Conservation (phyloP, 2,329 filamentous ascomycete species). For the Aspergillus jensenii region DNA sequence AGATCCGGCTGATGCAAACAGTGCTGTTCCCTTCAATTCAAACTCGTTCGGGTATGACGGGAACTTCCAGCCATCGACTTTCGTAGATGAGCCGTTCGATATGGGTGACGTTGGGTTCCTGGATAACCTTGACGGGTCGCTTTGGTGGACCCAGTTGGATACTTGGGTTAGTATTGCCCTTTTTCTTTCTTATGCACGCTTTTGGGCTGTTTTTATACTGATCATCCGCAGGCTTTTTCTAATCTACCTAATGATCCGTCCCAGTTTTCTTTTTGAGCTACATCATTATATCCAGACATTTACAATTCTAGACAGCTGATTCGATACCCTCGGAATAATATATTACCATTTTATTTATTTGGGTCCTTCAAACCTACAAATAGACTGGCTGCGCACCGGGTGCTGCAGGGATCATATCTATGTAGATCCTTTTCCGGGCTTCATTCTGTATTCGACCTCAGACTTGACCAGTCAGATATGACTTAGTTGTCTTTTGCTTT, state of each 20-base stretch:
- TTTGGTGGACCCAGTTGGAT: conserved; percentile 41
- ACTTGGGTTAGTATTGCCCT: conserved; percentile 32
- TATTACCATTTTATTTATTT: not conserved
- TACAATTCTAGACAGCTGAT: not conserved
- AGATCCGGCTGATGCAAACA: not conserved
- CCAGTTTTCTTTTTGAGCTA: conserved; percentile 16
- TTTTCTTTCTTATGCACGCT: not conserved
- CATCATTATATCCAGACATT: too few species aligned
- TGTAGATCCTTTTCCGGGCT: not conserved
- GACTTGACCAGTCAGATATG: too few species aligned
- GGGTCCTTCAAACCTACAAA: not conserved
- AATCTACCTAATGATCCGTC: conserved; percentile 33
- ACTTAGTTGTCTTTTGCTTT: not conserved
- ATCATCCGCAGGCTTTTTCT: conserved; percentile 31
- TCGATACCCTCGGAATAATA: not conserved
- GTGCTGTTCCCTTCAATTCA: conserved; percentile 13
- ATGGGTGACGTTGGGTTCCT: conserved; percentile 30
- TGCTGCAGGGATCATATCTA: not conserved
- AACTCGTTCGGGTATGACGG: conserved; percentile 18
- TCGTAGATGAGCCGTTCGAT: conserved; percentile 18
- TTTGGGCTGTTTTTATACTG: not conserved
- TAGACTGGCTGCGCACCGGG: not conserved
- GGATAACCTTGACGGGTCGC: conserved; percentile 37
- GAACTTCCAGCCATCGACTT: conserved; percentile 20
- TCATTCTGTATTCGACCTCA: not conserved